Conservation (phyloP, 2,329 filamentous ascomycete genomes). For the Exophiala xenobiotica region DNA sequence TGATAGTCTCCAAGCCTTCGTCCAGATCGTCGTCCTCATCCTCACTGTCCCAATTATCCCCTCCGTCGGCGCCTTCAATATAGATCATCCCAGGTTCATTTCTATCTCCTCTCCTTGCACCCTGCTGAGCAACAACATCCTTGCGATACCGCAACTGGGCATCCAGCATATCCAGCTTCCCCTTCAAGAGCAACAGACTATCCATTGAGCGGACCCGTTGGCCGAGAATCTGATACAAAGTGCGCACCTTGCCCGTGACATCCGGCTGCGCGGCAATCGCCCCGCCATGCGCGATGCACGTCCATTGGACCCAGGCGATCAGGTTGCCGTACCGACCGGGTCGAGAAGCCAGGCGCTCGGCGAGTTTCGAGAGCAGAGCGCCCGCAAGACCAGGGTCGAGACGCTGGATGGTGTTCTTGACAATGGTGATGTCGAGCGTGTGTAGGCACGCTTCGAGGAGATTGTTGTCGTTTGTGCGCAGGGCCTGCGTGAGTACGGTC, state of each 20-base stretch:
- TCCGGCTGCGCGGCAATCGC: slow-evolving; percentile 85
- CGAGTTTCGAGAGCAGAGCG: slow-evolving; percentile 75
- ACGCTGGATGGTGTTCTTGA: slow-evolving; percentile 85
- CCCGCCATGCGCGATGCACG: slow-evolving; percentile 85
- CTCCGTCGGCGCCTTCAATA: slow-evolving; percentile 84
- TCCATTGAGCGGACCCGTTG: slow-evolving; percentile 80
- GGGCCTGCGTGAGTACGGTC: slow-evolving; percentile 88
- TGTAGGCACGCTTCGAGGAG: slow-evolving; percentile 92
- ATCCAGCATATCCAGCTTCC: slow-evolving; percentile 91
- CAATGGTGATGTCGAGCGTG: slow-evolving; percentile 70
- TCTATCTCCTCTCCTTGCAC: slow-evolving; percentile 59
- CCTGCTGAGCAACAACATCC: slow-evolving; percentile 57
- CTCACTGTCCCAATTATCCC: slow-evolving; percentile 48
- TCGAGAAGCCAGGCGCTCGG: slow-evolving; percentile 79
- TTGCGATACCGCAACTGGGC: slow-evolving; percentile 81
- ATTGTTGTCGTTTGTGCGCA: slow-evolving; percentile 85
- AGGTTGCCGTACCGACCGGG: slow-evolving; percentile 87
- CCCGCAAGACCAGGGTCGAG: slow-evolving; percentile 82
- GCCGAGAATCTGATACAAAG: slow-evolving; percentile 81
- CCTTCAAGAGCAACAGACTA: slow-evolving; percentile 83
- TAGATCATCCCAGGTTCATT: slow-evolving; percentile 64
- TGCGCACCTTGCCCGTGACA: slow-evolving; percentile 71
- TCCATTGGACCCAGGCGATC: slow-evolving; percentile 96
- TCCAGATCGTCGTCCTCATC: slow-evolving; percentile 42
- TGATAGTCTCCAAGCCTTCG: slow-evolving; percentile 25